Conservation (phyloP, 2,329 filamentous ascomycete genomes). For the Colletotrichum lentis region DNA sequence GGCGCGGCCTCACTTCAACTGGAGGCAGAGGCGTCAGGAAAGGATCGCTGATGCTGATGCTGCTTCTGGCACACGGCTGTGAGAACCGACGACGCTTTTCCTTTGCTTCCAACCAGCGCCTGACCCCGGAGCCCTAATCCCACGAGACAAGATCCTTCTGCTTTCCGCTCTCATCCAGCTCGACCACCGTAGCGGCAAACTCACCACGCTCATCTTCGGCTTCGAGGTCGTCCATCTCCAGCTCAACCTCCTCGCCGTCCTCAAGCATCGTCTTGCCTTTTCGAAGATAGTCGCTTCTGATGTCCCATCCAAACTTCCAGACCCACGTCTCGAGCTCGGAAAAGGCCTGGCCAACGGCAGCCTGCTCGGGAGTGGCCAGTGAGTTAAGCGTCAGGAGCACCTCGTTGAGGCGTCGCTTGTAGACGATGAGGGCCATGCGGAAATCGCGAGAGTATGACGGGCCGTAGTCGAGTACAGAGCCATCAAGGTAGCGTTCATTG, state of each 20-base stretch:
- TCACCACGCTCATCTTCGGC: slow-evolving; percentile 64
- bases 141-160: slow-evolving; percentile 62
- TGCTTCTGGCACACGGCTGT: slow-evolving; percentile 13
- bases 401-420: slow-evolving; percentile 63
- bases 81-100: slow-evolving; percentile 24
- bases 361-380: slow-evolving; percentile 51
- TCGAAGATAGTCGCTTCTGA: slow-evolving; percentile 59
- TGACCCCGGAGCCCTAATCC: slow-evolving; percentile 41
- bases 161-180: slow-evolving; percentile 61
- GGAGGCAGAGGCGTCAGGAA: slow-evolving; percentile 21
- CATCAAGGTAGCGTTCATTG: slow-evolving; percentile 58
- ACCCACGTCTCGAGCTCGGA: slow-evolving; percentile 58
- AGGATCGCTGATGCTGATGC: neutral
- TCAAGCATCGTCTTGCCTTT: slow-evolving; percentile 60
- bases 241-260: slow-evolving; percentile 60
- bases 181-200: slow-evolving; percentile 62
- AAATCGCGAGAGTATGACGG: slow-evolving; percentile 49
- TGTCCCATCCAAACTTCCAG: slow-evolving; percentile 62
- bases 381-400: slow-evolving; percentile 50
- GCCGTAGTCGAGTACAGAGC: slow-evolving; percentile 52
- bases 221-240: slow-evolving; percentile 59
- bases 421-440: slow-evolving; percentile 59
- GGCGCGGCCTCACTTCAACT: slow-evolving; percentile 23
- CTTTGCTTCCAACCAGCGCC: slow-evolving; percentile 36
- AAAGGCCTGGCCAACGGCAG: slow-evolving; percentile 58